Evolutionary conservation across 2,329 filamentous ascomycete species (phyloP), one percentile per base, ranked within the genome.

Genomic region (Colletotrichum navitas): DNA sequence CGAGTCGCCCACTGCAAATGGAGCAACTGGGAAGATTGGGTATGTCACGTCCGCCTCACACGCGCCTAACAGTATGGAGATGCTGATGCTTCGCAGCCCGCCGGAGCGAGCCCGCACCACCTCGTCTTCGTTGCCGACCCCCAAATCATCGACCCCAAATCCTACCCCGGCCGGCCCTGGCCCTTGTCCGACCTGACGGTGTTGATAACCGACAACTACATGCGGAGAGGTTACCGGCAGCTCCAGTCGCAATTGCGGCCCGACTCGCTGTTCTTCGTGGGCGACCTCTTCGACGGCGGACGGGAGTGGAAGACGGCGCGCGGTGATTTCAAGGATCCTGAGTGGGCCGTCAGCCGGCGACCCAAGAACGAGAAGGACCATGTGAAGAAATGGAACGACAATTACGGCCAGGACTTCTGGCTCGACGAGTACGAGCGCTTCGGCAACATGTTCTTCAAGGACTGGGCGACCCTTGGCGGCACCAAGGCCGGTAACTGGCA

Each of bases 211-310:
- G 96, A 99, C 81, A 93, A 94, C 78, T 99, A 98, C 81, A 88
- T 99, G 74, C 90, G 91, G 51, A 90, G 95, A 52, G 91, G 93
- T 11, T 98, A 97, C 80, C 88, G 86, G n/a, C 88, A 91, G 64
- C 87, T 98, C 69, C 94, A 97, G 77, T 84, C 87, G 24, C 84
- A 89, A 24, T 85, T 98, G 18, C 88, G 89, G n/a, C 96, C 96
- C 0, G 94, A 98, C 79, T 95, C 93, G 21, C 85, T 97, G 1
- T 89, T 98, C 78, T 98, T 99, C 78, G 85, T 99, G 0, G 96
- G 96, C 10, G 96, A 99, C 79, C 84, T 99, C 0, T 98, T 99
- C 77, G 96, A 99, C 78, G 96, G 96, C 5, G 96, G 96, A 11
- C 89, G 96, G 75, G 96, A 99, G 84, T 99, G 96, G 96, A 92